Evolutionary conservation across 371 early-diverging fungal species (phyloP).

Genomic region (Mucor saturninus): DNA sequence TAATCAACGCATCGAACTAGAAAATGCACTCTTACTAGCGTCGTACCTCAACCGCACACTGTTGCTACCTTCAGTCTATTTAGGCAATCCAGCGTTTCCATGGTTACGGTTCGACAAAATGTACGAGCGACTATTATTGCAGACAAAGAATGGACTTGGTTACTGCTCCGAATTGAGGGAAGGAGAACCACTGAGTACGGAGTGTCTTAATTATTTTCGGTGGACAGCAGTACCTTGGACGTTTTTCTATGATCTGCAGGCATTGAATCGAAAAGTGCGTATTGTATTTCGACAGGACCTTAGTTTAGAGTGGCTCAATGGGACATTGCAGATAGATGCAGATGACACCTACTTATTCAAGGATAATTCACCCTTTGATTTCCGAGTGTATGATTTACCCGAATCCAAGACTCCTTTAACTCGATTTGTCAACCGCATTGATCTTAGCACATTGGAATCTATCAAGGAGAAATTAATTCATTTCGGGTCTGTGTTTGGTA

Average conservation of each 20-base stretch:
- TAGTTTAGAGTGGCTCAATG: constrained; percentile 48
- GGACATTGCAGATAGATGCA: neutral
- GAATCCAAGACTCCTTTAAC: constrained; percentile 47
- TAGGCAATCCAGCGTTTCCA: constrained; percentile 63
- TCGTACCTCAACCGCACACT: constrained; percentile 62
- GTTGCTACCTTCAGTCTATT: constrained; percentile 59
- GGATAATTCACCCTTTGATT: constrained; percentile 59
- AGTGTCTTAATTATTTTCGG: constrained; percentile 61
- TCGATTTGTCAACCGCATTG: constrained; percentile 47
- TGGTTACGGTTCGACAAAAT: constrained; percentile 59
- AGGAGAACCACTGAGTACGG: constrained; percentile 52
- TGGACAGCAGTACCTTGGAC: constrained; percentile 67
- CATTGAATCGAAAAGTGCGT: constrained; percentile 34
- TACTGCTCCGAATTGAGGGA: constrained; percentile 49
- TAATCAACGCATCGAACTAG: constrained; percentile 64
- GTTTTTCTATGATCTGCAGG: constrained; percentile 57
- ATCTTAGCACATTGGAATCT: constrained; percentile 45
- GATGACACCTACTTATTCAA: constrained; percentile 53
- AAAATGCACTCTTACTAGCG: constrained; percentile 63
- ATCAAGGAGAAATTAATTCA: constrained; percentile 53
- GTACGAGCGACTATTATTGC: constrained; percentile 58
- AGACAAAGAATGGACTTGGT: constrained; percentile 61
- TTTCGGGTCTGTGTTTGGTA: constrained; percentile 63
- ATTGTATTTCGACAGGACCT: constrained; percentile 46
- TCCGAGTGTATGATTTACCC: constrained; percentile 57